Percentiles rank a stretch among this genome's conserved stretches.
Conservation (phyloP, 2,329 filamentous ascomycete genomes). For the Alternaria tenuissima region DNA sequence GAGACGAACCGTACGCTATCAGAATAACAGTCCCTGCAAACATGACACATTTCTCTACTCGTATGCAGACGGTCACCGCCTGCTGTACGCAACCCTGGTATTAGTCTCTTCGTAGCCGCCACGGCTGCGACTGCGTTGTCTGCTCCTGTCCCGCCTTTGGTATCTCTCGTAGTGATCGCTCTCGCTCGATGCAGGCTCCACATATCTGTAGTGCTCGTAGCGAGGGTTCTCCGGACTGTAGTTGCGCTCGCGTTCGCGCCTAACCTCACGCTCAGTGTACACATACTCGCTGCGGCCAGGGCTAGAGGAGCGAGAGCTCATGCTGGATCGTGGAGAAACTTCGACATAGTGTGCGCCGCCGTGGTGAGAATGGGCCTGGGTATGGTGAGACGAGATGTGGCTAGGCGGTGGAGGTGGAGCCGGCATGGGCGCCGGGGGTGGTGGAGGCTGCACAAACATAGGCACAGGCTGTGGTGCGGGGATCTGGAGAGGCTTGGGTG, state of each 20-base stretch:
- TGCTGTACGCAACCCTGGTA: constrained; percentile 43
- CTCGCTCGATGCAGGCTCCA: constrained; percentile 51
- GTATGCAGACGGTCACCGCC: constrained; percentile 18
- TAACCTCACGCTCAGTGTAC: constrained; percentile 54
- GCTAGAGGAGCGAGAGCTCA: constrained; percentile 41
- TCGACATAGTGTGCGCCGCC: constrained; percentile 54
- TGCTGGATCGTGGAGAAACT: constrained; percentile 51
- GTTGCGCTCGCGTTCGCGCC: constrained; percentile 52
- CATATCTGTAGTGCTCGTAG: constrained; percentile 58
- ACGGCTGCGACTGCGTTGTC: constrained; percentile 42
- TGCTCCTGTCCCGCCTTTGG: constrained; percentile 34
- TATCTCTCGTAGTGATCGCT: constrained; percentile 39
- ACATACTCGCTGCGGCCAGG: constrained; percentile 52
- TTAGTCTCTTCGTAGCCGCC: constrained; percentile 44
- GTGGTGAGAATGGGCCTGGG: constrained; percentile 22
- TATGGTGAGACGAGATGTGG: constrained; percentile 24
- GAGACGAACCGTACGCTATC: not conserved
- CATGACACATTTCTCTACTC: not conserved
- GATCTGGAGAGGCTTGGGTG: constrained; percentile 44
- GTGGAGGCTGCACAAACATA: constrained; percentile 48
- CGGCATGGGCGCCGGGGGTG: constrained; percentile 43
- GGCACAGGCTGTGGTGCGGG: constrained; percentile 54
- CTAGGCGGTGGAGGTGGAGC: constrained; percentile 37
- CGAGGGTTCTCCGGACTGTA: constrained; percentile 48
- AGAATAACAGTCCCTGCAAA: not conserved